These are phyloP conservation scores for sunflower (Helianthus annuus) DNA, from an alignment of 129 eudicot species.

Conservation along the genomic window DNA sequence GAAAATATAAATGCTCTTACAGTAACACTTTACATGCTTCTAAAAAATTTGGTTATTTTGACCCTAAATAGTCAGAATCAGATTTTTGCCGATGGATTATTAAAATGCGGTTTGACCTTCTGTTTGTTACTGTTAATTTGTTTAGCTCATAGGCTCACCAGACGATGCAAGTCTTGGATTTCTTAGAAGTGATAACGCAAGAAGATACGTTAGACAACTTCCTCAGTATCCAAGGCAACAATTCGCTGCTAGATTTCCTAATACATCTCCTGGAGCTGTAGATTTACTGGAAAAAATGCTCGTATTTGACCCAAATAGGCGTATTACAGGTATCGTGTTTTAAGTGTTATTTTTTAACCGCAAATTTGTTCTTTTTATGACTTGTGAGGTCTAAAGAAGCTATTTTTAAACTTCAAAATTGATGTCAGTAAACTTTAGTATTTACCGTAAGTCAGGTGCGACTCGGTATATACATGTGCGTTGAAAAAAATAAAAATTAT, in stretches of 20 bases:
- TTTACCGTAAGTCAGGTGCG: too few species aligned
- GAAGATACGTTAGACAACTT: slow-evolving; percentile 71
- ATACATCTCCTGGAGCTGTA: slow-evolving; percentile 53
- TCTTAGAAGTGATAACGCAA: slow-evolving; percentile 71
- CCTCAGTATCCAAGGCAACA: slow-evolving; percentile 68
- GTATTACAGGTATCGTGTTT: slow-evolving; percentile 58
- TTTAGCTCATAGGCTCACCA: slow-evolving; percentile 77
- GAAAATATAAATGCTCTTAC: neutral
- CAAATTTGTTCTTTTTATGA: too few species aligned
- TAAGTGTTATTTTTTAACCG: neutral
- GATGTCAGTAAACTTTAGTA: neutral
- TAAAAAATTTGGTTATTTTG: slow-evolving; percentile 1
- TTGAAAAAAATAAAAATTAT: too few species aligned
- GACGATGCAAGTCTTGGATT: slow-evolving; percentile 70
- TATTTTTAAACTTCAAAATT: neutral
- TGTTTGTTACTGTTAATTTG: neutral
- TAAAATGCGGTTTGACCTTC: slow-evolving; percentile 2
- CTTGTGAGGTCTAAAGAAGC: neutral
- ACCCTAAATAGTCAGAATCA: slow-evolving; percentile 3
- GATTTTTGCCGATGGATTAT: neutral
- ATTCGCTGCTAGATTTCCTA: slow-evolving; percentile 66
- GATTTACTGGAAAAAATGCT: slow-evolving; percentile 86
- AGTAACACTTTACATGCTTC: neutral
- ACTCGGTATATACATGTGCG: too few species aligned
- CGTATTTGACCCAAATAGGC: slow-evolving; percentile 72